Percentiles rank a stretch among this genome's conserved stretches.
Conservation (phyloP, 208 protist species). For the Leishmania tropica region DNA sequence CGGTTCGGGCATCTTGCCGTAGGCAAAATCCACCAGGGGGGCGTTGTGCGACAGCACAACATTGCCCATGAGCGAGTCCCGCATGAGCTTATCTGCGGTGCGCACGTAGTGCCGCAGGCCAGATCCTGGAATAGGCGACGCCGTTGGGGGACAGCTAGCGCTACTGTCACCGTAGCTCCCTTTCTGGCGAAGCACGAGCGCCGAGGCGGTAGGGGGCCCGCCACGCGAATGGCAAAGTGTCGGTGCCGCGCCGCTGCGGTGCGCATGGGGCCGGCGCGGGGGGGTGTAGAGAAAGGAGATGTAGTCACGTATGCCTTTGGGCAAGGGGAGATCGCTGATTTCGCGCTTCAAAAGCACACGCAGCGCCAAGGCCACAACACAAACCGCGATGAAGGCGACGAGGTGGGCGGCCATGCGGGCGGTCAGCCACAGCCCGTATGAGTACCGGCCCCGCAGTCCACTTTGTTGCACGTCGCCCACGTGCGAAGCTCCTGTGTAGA, state of each 20-base stretch:
- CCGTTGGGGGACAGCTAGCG: background rate
- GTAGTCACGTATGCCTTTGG: constrained; percentile 29
- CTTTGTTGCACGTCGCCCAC: background rate
- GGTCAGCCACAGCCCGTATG: constrained; percentile 44
- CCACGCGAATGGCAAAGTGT: background rate
- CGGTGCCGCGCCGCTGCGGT: constrained; percentile 1
- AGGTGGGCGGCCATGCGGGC: constrained; percentile 40
- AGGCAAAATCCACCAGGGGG: constrained; percentile 6
- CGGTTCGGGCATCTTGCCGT: background rate
- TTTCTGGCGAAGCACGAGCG: background rate
- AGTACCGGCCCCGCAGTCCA: constrained; percentile 18
- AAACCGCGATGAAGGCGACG: constrained; percentile 39
- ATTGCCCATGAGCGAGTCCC: constrained; percentile 31
- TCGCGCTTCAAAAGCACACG: constrained; percentile 50
- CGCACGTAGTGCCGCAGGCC: constrained; percentile 37
- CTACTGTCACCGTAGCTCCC: background rate
- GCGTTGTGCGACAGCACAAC: constrained; percentile 25
- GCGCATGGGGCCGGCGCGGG: constrained; percentile 4
- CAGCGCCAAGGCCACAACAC: constrained; percentile 42
- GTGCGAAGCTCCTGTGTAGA: constrained; percentile 8
- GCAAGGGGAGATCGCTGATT: constrained; percentile 52
- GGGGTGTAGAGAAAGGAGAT: constrained; percentile 48
- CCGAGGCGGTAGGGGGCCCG: background rate
- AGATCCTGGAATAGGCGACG: constrained; percentile 23
- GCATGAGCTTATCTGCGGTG: constrained; percentile 32